A percentile compares a stretch with the other conserved stretches of the same genome.
phyloP scores from a whole-genome alignment of 2,329 filamentous ascomycete species.

The Hypoxylon sp. region DNA sequence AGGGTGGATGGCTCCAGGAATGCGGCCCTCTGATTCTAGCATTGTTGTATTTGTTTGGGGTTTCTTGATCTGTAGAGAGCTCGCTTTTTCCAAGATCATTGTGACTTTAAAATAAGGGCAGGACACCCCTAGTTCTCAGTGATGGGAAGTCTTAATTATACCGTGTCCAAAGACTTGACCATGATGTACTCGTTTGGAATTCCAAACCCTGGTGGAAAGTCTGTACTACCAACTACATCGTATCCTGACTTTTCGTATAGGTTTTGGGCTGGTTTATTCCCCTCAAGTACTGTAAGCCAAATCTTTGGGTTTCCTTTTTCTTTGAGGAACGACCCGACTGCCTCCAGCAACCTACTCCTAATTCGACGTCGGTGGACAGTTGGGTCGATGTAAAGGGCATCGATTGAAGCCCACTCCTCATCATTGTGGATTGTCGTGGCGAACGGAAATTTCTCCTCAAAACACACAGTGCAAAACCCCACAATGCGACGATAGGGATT shows the following conservation, averaged over 20 bases:
- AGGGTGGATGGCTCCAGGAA: too few species aligned
- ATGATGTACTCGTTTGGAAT: background rate
- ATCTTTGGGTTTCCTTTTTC: background rate
- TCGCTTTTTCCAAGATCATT: too few species aligned
- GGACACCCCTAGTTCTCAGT: too few species aligned
- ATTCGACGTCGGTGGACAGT: background rate
- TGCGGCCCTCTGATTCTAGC: too few species aligned
- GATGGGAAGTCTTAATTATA: background rate
- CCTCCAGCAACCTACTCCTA: constrained; percentile 1
- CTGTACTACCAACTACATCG: background rate
- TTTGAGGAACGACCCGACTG: background rate
- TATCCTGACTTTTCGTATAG: background rate
- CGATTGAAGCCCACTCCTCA: background rate
- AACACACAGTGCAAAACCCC: background rate
- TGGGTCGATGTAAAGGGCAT: constrained; percentile 1
- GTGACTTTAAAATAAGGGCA: too few species aligned
- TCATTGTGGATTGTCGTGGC: background rate
- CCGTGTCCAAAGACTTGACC: background rate
- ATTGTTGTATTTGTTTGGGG: too few species aligned
- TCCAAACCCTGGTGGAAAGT: background rate
- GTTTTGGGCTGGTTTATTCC: background rate
- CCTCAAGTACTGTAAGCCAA: background rate
- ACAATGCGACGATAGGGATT: background rate
- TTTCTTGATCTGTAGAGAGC: too few species aligned
- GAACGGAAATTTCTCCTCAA: background rate